Conservation (phyloP, 1,139 yeast genomes). For the Casaregolazyma lundiana region DNA sequence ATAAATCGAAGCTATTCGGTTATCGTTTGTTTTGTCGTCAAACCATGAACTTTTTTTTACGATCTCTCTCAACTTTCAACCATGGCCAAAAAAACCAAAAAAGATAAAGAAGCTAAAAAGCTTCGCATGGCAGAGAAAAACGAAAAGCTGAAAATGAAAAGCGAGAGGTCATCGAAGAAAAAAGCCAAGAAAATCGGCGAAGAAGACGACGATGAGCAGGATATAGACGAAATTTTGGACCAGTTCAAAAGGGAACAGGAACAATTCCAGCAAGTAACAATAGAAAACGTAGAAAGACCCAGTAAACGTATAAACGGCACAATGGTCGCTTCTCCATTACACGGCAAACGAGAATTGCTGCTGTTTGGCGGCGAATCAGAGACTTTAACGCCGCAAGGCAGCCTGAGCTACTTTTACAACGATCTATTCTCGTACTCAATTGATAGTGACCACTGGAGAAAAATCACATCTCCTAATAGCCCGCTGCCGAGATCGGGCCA, state of each 20-base stretch:
- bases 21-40: no score
- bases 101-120: conserved; percentile 86
- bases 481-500: conserved; percentile 95
- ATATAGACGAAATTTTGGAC: conserved; percentile 77
- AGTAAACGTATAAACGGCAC: conserved; percentile 67
- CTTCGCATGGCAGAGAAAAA: conserved; percentile 82
- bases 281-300: conserved; percentile 58
- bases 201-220: conserved; percentile 81
- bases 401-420: conserved; percentile 68
- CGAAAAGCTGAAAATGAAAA: conserved; percentile 68
- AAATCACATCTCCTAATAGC: conserved; percentile 70
- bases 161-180: conserved; percentile 70
- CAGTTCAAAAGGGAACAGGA: conserved; percentile 75
- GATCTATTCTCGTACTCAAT: conserved; percentile 71
- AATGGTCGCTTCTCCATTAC: conserved; percentile 70
- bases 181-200: conserved; percentile 68
- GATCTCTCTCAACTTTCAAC: conserved; percentile 23
- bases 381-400: conserved; percentile 36
- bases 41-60: neutral
- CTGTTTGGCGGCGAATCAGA: conserved; percentile 83
- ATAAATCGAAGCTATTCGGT: no score
- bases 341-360: conserved; percentile 70
- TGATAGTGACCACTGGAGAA: conserved; percentile 80
- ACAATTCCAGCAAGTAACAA: conserved; percentile 64
- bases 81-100: conserved; percentile 85